Percentiles rank a stretch among this genome's conserved stretches.
These are phyloP conservation scores for Termitomyces bulborhizus DNA, from an alignment of 768 basidiomycete species.

Conservation along the genomic window DNA sequence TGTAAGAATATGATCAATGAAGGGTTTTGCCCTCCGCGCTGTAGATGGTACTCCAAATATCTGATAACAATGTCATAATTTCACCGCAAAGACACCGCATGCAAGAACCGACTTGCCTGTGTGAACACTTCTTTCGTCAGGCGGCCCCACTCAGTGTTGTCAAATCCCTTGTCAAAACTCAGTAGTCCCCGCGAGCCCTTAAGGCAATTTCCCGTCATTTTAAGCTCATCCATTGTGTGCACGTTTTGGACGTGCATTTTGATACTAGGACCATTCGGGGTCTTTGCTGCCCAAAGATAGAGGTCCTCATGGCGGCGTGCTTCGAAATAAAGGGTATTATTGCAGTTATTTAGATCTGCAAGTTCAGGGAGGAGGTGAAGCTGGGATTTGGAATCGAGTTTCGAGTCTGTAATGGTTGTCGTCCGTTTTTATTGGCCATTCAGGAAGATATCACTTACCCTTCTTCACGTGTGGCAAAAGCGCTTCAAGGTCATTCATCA, in stretches of 20 bases:
- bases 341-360: conserved; percentile 95
- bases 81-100: not conserved
- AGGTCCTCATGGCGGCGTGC: conserved; percentile 93
- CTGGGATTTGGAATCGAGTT: conserved; percentile 95
- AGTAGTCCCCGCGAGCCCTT: conserved; percentile 91
- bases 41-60: conserved; percentile 92
- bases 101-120: conserved; percentile 51
- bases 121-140: conserved; percentile 92
- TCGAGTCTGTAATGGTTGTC: conserved; percentile 61
- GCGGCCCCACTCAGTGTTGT: conserved; percentile 80
- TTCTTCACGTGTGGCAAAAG: conserved; percentile 95
- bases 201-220: conserved; percentile 98
- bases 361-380: conserved; percentile 90
- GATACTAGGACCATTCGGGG: conserved; percentile 95
- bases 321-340: conserved; percentile 96
- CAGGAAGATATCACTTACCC: conserved; percentile 43
- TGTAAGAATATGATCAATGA: conserved; percentile 95
- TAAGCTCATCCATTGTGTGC: conserved; percentile 99
- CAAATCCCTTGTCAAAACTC: conserved; percentile 89
- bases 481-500: conserved; percentile 91
- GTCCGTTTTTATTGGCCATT: not conserved
- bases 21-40: conserved; percentile 91
- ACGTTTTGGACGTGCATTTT: conserved; percentile 98
- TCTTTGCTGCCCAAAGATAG: conserved; percentile 94
- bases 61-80: conserved; percentile 34